Evolutionary conservation across 2,329 filamentous ascomycete species (phyloP).

Genomic region (Orbilia brochopaga): DNA sequence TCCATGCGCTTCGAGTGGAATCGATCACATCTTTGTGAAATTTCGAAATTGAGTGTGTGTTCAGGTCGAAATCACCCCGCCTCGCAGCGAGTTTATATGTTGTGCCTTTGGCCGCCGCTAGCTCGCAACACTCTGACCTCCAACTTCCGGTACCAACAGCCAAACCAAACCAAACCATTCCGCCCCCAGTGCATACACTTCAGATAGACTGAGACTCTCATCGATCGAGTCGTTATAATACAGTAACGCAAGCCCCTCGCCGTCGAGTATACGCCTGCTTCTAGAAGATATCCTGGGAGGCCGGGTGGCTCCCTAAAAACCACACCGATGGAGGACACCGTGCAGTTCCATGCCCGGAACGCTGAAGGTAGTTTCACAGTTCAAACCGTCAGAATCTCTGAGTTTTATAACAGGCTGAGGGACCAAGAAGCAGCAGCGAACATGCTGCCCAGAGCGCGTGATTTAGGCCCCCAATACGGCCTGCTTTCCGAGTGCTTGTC

Average conservation of each 20-base stretch:
- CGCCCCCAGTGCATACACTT: no score
- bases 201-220: no score
- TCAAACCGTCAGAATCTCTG: constrained; percentile 41
- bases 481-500: constrained; percentile 44
- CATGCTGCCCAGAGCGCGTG: constrained; percentile 29
- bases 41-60: no score
- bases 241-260: no score
- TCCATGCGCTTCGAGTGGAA: neutral
- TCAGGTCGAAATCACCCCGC: neutral
- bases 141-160: no score
- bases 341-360: constrained; percentile 32
- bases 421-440: constrained; percentile 43
- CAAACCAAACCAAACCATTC: no score
- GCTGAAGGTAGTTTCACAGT: constrained; percentile 43
- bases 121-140: no score
- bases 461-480: constrained; percentile 42
- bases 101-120: no score
- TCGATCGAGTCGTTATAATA: no score
- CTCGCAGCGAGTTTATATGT: neutral
- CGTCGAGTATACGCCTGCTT: no score
- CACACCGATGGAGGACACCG: constrained; percentile 42
- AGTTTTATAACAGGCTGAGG: constrained; percentile 48
- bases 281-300: constrained; percentile 17
- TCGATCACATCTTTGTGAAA: neutral
- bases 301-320: constrained; percentile 14